Evolutionary conservation across 805 yeast genomes (phyloP), one percentile per base, ranked within the genome.

Genomic region (Suhomyces prunicola): DNA sequence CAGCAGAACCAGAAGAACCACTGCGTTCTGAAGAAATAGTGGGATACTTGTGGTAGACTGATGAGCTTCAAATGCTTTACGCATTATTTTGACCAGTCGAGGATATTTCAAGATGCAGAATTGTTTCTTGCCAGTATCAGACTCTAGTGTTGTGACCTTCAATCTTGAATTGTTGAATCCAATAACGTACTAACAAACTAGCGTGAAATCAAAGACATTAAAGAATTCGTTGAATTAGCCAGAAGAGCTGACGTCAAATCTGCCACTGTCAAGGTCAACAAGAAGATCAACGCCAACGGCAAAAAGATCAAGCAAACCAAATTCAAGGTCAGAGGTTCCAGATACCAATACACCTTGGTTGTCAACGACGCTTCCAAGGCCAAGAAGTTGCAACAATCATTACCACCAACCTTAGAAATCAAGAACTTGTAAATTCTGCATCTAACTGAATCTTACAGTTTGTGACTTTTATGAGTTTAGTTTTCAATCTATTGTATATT

Each of bases 241-340:
- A 87, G 91, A 85, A 87, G 97, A 85, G 84, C 91, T 72, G 98
- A 92, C 85, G 90, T 94, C 74, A 84, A 84, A 80, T 79, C 87
- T 62, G 97, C 96, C 70, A 86, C 92, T 75, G 88, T 94, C 84
- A 94, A 94, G 87, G 85, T 87, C 82, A 90, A 90, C 90, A 78
- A 83, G 75, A 86, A 87, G 80, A 68, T 86, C 72, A 86, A 85
- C 82, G 82, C 87, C 67, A 80, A 80, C 77, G 96, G 94, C 78
- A 87, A 87, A 83, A 80, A 81, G 66, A 82, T 83, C 86, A 87
- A 88, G 81, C 94, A 88, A 81, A 91, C 97, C 83, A 94, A 94
- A 82, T 94, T 94, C 92, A 94, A 94, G 89, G 90, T 94, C 73
- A 91, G 98, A 86, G 97, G 97, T 78, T 72, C 97, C 62, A 90